Evolutionary conservation across 345 rosid species (phyloP).

Genomic region (Arabidopsis arenosa): DNA sequence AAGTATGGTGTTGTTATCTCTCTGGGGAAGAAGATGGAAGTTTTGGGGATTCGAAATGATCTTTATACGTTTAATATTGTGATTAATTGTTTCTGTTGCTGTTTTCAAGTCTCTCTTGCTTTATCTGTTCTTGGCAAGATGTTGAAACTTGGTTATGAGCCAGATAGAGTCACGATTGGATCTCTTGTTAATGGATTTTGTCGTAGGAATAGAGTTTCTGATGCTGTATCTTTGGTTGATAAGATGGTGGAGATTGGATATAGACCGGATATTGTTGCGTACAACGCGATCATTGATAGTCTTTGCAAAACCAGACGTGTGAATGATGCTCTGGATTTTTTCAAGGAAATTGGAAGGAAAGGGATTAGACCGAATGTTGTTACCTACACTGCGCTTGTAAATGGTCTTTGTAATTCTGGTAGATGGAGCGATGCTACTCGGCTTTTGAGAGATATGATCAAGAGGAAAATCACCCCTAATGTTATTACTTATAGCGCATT

Average conservation of each 20-base stretch:
- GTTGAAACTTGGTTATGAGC: constrained; percentile 40
- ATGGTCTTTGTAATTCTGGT: constrained; percentile 36
- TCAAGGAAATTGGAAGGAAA: constrained; percentile 18
- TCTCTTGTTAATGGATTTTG: constrained; percentile 38
- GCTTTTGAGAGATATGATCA: constrained; percentile 34
- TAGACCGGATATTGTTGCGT: constrained; percentile 32
- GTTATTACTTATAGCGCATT: constrained; percentile 36
- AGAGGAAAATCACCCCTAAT: constrained; percentile 29
- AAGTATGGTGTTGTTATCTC: constrained; percentile 37
- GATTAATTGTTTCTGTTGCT: constrained; percentile 38
- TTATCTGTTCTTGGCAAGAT: constrained; percentile 38
- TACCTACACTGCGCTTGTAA: constrained; percentile 27
- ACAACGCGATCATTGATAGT: constrained; percentile 34
- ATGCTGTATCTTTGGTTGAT: constrained; percentile 34
- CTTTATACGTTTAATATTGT: constrained; percentile 35
- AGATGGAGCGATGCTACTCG: constrained; percentile 33
- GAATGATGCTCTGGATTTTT: constrained; percentile 25
- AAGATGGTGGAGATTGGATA: constrained; percentile 32
- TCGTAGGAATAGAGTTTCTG: constrained; percentile 21
- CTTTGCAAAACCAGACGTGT: constrained; percentile 15
- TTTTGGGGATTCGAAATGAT: constrained; percentile 30
- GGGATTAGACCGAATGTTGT: constrained; percentile 28
- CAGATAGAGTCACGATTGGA: constrained; percentile 28
- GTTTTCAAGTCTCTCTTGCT: constrained; percentile 36
- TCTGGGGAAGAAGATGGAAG: constrained; percentile 35